Evolutionary conservation across 2,329 filamentous ascomycete species (phyloP).

Genomic region (Neofusicoccum umdonicola): DNA sequence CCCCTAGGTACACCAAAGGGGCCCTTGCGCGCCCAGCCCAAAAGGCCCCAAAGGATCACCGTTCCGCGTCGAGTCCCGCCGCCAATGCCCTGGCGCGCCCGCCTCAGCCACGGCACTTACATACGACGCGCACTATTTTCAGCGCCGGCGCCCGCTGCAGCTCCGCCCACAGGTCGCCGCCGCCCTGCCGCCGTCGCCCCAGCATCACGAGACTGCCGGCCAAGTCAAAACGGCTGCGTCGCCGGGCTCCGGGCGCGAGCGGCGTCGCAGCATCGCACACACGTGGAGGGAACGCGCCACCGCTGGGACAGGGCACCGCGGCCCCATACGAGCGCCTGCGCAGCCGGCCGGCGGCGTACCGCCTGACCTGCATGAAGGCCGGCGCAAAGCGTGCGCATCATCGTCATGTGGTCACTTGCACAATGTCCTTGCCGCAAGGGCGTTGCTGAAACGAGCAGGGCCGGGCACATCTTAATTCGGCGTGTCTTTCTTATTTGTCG

Average conservation of each 20-base stretch:
- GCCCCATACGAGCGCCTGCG: neutral
- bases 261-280: conserved; percentile 7
- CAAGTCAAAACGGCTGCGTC: neutral
- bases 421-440: conserved; percentile 6
- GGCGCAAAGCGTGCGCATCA: neutral
- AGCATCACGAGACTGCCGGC: conserved; percentile 4
- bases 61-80: conserved; percentile 10
- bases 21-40: neutral
- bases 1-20: conserved; percentile 10
- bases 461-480: conserved; percentile 3
- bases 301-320: neutral
- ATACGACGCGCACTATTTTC: conserved; percentile 3
- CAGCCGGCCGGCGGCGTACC: neutral
- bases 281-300: conserved; percentile 9
- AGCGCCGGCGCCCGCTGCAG: neutral
- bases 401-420: conserved; percentile 11
- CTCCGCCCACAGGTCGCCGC: neutral
- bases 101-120: neutral
- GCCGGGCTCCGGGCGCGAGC: neutral
- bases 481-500: neutral
- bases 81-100: conserved; percentile 9
- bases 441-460: conserved; percentile 1
- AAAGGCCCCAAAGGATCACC: neutral
- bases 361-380: neutral
- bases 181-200: neutral